Evolutionary conservation across 768 basidiomycete species (phyloP), one percentile per base, ranked within the genome.

Genomic region (Tulasnella sp.): DNA sequence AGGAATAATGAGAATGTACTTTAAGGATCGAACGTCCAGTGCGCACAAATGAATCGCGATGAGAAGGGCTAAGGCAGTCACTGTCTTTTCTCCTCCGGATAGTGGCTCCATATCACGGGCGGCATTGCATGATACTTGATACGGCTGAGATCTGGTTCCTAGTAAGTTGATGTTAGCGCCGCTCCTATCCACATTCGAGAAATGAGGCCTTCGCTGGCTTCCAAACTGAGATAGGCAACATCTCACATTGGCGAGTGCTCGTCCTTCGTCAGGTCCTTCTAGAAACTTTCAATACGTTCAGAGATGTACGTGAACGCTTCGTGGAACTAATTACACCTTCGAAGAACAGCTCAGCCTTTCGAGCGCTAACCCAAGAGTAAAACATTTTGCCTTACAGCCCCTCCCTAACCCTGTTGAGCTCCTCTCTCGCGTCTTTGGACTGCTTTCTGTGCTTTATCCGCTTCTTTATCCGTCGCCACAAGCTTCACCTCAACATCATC

Each of bases 111-210:
- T 99, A 84, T 99, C 98, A 81, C 97, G 90, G 89, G 98, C 0
- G 97, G 98, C 98, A 99, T 99, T 0, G 97, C 97, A 84, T 99
- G 97, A 84, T 99, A 99, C 85, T 98, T 98, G 87, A 99, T 95
- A 77, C 98, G 95, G 46, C 90, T 91, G 31, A 87, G 88, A 81
- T 96, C 96, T 1, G 94, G 94, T 85, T 94, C 93, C 93, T 94
- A 81, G 12, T 31, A 46, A 39, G 4, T 40, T 42, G n/a, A 77
- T 31, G 21, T 38, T 58, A 56, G 68, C 12, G 8, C 3, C 3
- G 18, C 58, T 62, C 58, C 3, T 14, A 3, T 14, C 12, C 3
- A 6, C 58, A 62, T n/a, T 62, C n/a, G 58, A 62, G 58, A n/a
- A 21, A n/a, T 36, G 18, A 44, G 74, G 78, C 2, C 97, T 87